These are phyloP conservation scores for Rhizomucor miehei DNA, from an alignment of 371 early-diverging fungal species.

Conservation along the genomic window DNA sequence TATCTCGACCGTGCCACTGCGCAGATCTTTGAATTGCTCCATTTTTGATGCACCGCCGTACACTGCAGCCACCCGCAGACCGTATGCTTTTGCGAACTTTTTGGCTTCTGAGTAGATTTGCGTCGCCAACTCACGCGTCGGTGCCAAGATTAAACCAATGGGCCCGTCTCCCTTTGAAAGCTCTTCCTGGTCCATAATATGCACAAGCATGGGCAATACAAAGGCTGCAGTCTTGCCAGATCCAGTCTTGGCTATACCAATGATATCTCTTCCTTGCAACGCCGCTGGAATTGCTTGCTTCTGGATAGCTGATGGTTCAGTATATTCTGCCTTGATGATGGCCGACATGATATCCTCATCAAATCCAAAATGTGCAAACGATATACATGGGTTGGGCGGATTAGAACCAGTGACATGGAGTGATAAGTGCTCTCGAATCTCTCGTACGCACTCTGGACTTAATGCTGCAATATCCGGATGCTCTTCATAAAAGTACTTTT, in stretches of 20 bases:
- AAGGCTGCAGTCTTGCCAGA: slow-evolving; percentile 78
- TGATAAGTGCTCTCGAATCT: slow-evolving; percentile 57
- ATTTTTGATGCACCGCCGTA: slow-evolving; percentile 92
- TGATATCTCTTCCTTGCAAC: slow-evolving; percentile 75
- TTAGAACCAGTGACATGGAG: slow-evolving; percentile 63
- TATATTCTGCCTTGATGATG: slow-evolving; percentile 62
- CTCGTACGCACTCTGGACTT: slow-evolving; percentile 48
- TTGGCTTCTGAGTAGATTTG: slow-evolving; percentile 86
- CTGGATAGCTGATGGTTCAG: slow-evolving; percentile 80
- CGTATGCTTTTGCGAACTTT: slow-evolving; percentile 75
- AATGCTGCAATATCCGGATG: slow-evolving; percentile 71
- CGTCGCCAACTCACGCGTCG: slow-evolving; percentile 89
- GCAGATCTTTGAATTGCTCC: slow-evolving; percentile 86
- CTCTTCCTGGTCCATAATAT: slow-evolving; percentile 82
- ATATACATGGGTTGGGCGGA: slow-evolving; percentile 75
- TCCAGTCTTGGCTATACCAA: slow-evolving; percentile 91
- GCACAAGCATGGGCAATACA: slow-evolving; percentile 82
- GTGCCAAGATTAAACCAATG: slow-evolving; percentile 72
- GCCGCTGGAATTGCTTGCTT: slow-evolving; percentile 77
- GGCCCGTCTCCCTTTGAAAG: slow-evolving; percentile 69
- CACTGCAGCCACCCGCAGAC: slow-evolving; percentile 69
- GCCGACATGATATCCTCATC: slow-evolving; percentile 67
- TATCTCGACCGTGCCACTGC: slow-evolving; percentile 82
- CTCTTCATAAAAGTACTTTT: slow-evolving; percentile 83
- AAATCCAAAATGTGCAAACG: slow-evolving; percentile 89